A percentile compares a stretch with the other conserved stretches of the same genome.
Conservation (phyloP, 2,329 filamentous ascomycete species). For the Epichloe typhina region DNA sequence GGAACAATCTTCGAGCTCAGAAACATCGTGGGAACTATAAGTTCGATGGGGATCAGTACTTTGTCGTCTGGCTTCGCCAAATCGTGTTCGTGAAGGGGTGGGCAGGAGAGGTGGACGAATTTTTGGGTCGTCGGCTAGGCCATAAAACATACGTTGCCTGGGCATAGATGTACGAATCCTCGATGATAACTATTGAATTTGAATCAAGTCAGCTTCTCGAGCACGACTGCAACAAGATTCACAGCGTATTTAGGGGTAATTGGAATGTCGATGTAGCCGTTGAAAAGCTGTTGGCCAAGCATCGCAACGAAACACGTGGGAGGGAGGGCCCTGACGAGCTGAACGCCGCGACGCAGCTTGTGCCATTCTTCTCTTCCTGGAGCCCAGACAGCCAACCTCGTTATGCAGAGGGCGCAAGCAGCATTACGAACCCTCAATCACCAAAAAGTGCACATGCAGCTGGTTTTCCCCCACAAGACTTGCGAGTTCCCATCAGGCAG, state of each 20-base stretch:
- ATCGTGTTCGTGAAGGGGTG: background rate
- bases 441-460: background rate
- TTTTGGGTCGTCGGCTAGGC: slow-evolving; percentile 6
- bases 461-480: background rate
- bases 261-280: slow-evolving; percentile 1
- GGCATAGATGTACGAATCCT: slow-evolving; percentile 27
- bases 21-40: slow-evolving; percentile 45
- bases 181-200: slow-evolving; percentile 19
- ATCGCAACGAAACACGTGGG: background rate
- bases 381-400: background rate
- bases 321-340: background rate
- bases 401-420: background rate
- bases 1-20: slow-evolving; percentile 58
- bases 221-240: background rate
- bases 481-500: background rate
- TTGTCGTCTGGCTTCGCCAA: background rate
- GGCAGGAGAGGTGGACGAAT: background rate
- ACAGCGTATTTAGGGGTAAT: background rate
- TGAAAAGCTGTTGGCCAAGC: background rate
- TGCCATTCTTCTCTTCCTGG: background rate
- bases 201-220: slow-evolving; percentile 3
- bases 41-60: background rate
- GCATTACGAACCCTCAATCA: background rate
- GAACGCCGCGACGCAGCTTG: background rate
- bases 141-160: slow-evolving; percentile 20